A percentile compares a stretch with the other conserved stretches of the same genome.
Conservation (phyloP, 352 stramenopile genomes). For the Globisporangium recalcitrans region DNA sequence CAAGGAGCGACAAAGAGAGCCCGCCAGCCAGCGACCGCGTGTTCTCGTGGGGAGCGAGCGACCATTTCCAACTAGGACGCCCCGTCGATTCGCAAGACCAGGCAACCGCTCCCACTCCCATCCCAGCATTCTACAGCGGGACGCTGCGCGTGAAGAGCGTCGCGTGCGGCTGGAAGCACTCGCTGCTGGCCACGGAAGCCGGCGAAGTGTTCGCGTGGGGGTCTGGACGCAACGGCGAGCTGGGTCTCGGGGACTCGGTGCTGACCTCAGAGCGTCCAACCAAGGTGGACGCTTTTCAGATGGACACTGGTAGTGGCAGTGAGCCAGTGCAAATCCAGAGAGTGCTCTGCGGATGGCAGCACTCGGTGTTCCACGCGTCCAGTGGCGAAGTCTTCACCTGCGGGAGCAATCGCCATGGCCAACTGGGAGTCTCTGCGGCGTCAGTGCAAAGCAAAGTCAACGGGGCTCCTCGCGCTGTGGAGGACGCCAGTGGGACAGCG, state of each 20-base stretch:
- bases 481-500: neutral
- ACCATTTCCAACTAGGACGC: conserved; percentile 43
- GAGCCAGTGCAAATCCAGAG: neutral
- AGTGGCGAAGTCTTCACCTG: conserved; percentile 45
- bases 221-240: conserved; percentile 61
- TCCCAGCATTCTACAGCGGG: conserved; percentile 3
- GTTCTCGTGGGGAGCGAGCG: conserved; percentile 56
- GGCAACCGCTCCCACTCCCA: neutral
- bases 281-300: conserved; percentile 19
- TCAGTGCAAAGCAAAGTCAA: conserved; percentile 18
- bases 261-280: conserved; percentile 26
- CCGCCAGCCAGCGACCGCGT: conserved; percentile 17
- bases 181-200: conserved; percentile 41
- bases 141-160: conserved; percentile 43
- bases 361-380: conserved; percentile 52
- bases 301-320: neutral
- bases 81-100: neutral
- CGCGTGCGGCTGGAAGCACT: conserved; percentile 83
- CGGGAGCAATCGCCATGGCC: conserved; percentile 74
- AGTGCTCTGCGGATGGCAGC: conserved; percentile 77
- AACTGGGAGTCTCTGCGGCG: conserved; percentile 43
- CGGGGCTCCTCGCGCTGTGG: conserved; percentile 22
- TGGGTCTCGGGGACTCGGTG: conserved; percentile 40
- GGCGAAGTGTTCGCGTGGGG: conserved; percentile 65
- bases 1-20: conserved; percentile 2